Base-by-base conservation (phyloP, 257 asterid species). In the Solanum verrucosum region DNA sequence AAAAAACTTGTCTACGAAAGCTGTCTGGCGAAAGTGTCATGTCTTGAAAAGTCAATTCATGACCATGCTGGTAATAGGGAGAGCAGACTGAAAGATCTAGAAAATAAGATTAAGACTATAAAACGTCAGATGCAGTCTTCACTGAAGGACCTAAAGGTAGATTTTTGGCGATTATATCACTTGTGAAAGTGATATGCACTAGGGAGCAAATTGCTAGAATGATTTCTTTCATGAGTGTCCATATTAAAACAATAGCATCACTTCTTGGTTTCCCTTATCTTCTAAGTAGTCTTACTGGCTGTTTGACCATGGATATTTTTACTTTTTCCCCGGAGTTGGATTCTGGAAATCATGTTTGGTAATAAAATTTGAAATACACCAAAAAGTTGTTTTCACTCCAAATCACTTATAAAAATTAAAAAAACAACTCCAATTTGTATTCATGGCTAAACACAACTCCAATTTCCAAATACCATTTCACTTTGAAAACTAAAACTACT, bases 21-120 rank as follows among this genome's bases (percentile, higher is more conserved):
- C 82, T 94, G 96, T 88, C 91, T 95, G 70, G 93, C 93, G 81
- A 94, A 91, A 90, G 99, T 97, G 85, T 90, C 96, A 85, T 78
- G 90, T 81, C 98, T 97, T 88, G 98, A 97, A 88, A 93, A 91
- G 84, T 94, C 95, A 73, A 96, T 97, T 87, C 93, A 90, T 60
- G 96, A 94, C 44, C 98, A 96, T 90, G 93, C 93, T 90, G 98
- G 98, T 89, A 95, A 91, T 71, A 93, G 99, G 90, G 98, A 95
- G 90, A 88, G 88, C 86, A 94, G 94, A 89, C 99, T 97, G 56
- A 95, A 92, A 90, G 98, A 94, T 91, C 90, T 97, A 81, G 99
- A 97, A 91, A 96, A 94, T 91, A 94, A 90, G 92, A 92, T 95
- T 44, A 97, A 95, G 94, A 91, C 91, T 77, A 84, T 93, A 35